A percentile compares a stretch with the other conserved stretches of the same genome.
phyloP scores from a whole-genome alignment of 306 rosid species.

The Sicyos edulis region DNA sequence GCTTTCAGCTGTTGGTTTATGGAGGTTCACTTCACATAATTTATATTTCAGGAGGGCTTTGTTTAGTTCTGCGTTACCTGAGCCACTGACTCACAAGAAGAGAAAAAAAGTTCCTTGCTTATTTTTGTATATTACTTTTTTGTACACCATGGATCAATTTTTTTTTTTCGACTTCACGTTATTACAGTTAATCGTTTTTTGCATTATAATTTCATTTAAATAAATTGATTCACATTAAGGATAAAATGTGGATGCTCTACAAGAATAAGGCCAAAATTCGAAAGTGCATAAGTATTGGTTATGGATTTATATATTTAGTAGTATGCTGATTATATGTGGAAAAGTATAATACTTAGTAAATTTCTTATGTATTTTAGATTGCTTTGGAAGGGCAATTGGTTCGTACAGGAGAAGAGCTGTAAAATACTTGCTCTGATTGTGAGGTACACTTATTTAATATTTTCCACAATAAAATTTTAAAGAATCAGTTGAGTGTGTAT shows the following conservation, averaged over 20 bases:
- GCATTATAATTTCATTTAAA: background rate
- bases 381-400: conserved; percentile 97
- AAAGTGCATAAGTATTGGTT: background rate
- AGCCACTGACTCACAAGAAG: background rate
- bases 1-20: background rate
- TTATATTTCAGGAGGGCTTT: background rate
- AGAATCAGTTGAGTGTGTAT: background rate
- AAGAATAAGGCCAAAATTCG: background rate
- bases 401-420: conserved; percentile 94
- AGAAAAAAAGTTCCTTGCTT: background rate
- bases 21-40: background rate
- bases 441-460: conserved; percentile 42
- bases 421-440: conserved; percentile 76
- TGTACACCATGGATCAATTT: background rate
- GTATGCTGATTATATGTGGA: background rate
- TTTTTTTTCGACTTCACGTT: background rate
- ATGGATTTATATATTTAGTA: conserved; percentile 1
- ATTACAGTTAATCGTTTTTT: background rate
- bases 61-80: background rate
- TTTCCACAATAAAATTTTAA: background rate
- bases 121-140: background rate
- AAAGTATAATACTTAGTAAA: background rate
- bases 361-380: conserved; percentile 50
- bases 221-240: background rate
- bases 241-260: background rate